Evolutionary conservation across 2,329 filamentous ascomycete species (phyloP).

Genomic region (Cladosporium sphaerospermum): DNA sequence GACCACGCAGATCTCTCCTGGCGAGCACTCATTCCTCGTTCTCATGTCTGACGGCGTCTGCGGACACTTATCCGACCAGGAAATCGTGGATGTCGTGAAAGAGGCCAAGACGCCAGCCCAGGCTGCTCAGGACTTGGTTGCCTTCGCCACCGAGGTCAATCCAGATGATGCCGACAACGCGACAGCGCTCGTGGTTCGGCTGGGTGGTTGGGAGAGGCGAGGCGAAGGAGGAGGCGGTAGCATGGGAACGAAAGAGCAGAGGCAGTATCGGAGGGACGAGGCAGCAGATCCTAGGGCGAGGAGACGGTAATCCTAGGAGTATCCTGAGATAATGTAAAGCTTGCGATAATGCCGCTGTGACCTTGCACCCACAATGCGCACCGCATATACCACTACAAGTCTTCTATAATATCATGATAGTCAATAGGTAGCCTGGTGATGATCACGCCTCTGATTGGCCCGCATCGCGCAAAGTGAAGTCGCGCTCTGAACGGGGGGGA

Average conservation of each 20-base stretch:
- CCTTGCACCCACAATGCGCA: too few relatives aligned
- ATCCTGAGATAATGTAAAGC: too few relatives aligned
- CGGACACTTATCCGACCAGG: constrained; percentile 80
- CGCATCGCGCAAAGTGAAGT: too few relatives aligned
- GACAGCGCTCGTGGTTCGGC: constrained; percentile 55
- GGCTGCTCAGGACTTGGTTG: constrained; percentile 70
- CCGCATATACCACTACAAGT: too few relatives aligned
- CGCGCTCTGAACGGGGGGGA: too few relatives aligned
- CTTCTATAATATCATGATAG: too few relatives aligned
- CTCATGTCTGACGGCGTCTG: constrained; percentile 85
- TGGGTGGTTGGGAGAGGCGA: constrained; percentile 62
- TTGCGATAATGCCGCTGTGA: too few relatives aligned
- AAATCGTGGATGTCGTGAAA: constrained; percentile 93
- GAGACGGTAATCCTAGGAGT: constrained; percentile 33
- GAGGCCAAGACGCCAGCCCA: constrained; percentile 88
- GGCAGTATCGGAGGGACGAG: constrained; percentile 75
- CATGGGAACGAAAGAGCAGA: constrained; percentile 83
- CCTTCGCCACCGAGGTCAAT: constrained; percentile 81
- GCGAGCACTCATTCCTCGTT: constrained; percentile 83
- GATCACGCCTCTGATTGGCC: too few relatives aligned
- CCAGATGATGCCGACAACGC: constrained; percentile 57
- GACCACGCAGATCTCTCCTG: constrained; percentile 70
- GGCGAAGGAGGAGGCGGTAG: constrained; percentile 83
- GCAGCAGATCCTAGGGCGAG: constrained; percentile 73
- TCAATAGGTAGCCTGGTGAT: too few relatives aligned